Conservation (phyloP, 345 rosid species). For the Erucastrum elatum region DNA sequence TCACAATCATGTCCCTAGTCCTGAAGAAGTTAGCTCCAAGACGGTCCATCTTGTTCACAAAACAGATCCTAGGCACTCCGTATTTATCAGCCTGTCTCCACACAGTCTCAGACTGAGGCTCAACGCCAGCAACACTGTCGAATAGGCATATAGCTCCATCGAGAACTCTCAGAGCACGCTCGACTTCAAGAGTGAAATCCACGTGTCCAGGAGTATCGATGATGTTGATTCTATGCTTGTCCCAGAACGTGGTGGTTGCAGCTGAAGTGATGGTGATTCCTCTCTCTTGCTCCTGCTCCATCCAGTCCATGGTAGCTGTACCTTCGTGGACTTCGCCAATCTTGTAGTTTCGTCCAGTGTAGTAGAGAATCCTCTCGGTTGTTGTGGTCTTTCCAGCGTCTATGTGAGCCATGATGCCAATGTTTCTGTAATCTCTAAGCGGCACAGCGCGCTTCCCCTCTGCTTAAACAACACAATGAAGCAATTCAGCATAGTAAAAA, state of each 20-base stretch:
- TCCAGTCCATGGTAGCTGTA: slow-evolving; percentile 99
- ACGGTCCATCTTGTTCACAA: slow-evolving; percentile 96
- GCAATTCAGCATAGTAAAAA: too few relatives aligned
- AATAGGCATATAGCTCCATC: slow-evolving; percentile 97
- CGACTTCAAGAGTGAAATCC: slow-evolving; percentile 95
- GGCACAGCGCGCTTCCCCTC: slow-evolving; percentile 71
- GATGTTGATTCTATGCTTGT: slow-evolving; percentile 87
- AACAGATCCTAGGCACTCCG: slow-evolving; percentile 97
- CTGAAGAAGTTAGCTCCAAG: slow-evolving; percentile 94
- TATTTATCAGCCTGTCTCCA: slow-evolving; percentile 99
- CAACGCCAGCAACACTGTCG: slow-evolving; percentile 99
- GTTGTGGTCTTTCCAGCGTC: slow-evolving; percentile 99
- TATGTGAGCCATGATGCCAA: slow-evolving; percentile 99
- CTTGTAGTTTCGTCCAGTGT: slow-evolving; percentile 95
- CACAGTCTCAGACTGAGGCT: slow-evolving; percentile 98
- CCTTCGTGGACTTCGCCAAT: slow-evolving; percentile 98
- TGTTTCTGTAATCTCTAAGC: slow-evolving; percentile 81
- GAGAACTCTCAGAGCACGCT: slow-evolving; percentile 90
- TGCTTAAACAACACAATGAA: too few relatives aligned
- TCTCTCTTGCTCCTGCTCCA: slow-evolving; percentile 99
- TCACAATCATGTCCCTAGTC: slow-evolving; percentile 90
- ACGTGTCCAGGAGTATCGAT: slow-evolving; percentile 98
- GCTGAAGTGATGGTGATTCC: slow-evolving; percentile 98
- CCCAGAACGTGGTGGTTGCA: slow-evolving; percentile 93
- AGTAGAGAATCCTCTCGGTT: slow-evolving; percentile 80